Evolutionary conservation across 306 rosid genomes (phyloP), one percentile per base, ranked within the genome.

Genomic region (Phaseolus lunatus): DNA sequence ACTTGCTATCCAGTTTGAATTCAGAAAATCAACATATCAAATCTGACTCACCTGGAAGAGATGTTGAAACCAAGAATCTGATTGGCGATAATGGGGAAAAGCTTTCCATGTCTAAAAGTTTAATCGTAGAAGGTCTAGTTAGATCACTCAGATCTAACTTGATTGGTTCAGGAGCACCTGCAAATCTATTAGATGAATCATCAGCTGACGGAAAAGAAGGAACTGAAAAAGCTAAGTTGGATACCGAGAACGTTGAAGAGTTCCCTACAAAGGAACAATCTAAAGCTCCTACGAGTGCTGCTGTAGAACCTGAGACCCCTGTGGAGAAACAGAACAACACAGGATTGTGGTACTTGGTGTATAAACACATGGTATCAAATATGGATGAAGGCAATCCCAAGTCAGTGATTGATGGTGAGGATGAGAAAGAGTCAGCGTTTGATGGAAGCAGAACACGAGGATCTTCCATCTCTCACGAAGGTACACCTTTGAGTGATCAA

Each of bases 281-380:
- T 4, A 65, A 45, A 66, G 37, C 70, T 12, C 78, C 71, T 0
- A 18, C 1, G 45, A 54, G 75, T 63, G 76, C 50, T 74, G 78
- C 45, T 81, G 83, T n/a, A 76, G 83, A 76, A 70, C 45, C 71
- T 59, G 88, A 82, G 44, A 73, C 72, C 43, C 72, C 26, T 45
- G 56, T 54, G 61, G 91, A 81, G 75, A 86, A 86, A 68, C 88
- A 88, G 82, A 82, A 83, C 66, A 75, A 82, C 83, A 61, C 47
- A 33, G 85, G 86, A 50, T 65, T 92, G 52, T 96, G 99, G 99
- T 83, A 45, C 86, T 73, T 89, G 73, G 93, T 96, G 11, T 96
- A 87, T 66, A 91, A 87, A 85, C 99, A 87, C 84, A 91, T 96
- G 99, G 92, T 64, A 71, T 84, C 97, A 67, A 84, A 87, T 49